Conservation (phyloP, 352 stramenopile genomes). For the Pythium aquatile region DNA sequence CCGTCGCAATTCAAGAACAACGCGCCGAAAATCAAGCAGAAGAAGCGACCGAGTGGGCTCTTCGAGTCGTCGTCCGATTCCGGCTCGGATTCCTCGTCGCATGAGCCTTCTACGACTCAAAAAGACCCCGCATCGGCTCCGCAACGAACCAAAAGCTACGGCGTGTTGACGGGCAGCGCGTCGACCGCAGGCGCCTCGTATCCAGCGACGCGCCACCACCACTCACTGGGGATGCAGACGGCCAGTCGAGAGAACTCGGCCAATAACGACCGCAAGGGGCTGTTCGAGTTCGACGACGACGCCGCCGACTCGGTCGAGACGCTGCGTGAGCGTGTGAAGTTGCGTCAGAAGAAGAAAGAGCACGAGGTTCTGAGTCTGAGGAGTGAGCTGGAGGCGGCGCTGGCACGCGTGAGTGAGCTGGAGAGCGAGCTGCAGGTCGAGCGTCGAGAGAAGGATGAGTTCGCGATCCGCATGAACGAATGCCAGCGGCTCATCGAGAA, state of each 20-base stretch:
- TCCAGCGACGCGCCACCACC: slow-evolving; percentile 10
- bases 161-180: not conserved
- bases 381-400: slow-evolving; percentile 41
- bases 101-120: slow-evolving; percentile 17
- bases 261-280: slow-evolving; percentile 50
- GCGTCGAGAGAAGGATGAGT: slow-evolving; percentile 60
- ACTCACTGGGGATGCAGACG: not conserved
- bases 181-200: not conserved
- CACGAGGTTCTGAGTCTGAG: slow-evolving; percentile 54
- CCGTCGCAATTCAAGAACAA: slow-evolving; percentile 17
- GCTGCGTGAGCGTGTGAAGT: slow-evolving; percentile 66
- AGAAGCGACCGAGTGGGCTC: slow-evolving; percentile 22
- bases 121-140: not conserved
- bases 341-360: slow-evolving; percentile 68
- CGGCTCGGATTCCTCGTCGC: slow-evolving; percentile 17
- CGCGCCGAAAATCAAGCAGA: slow-evolving; percentile 5
- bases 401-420: slow-evolving; percentile 32
- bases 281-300: slow-evolving; percentile 81
- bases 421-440: slow-evolving; percentile 34
- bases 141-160: slow-evolving; percentile 1
- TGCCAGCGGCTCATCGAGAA: slow-evolving; percentile 85
- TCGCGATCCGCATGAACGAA: slow-evolving; percentile 68
- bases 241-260: slow-evolving; percentile 13
- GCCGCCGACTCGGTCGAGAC: slow-evolving; percentile 63
- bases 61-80: slow-evolving; percentile 32